Evolutionary conservation across 1,139 yeast species (phyloP).

Genomic region (Yamadazyma kanchanaburiensis): DNA sequence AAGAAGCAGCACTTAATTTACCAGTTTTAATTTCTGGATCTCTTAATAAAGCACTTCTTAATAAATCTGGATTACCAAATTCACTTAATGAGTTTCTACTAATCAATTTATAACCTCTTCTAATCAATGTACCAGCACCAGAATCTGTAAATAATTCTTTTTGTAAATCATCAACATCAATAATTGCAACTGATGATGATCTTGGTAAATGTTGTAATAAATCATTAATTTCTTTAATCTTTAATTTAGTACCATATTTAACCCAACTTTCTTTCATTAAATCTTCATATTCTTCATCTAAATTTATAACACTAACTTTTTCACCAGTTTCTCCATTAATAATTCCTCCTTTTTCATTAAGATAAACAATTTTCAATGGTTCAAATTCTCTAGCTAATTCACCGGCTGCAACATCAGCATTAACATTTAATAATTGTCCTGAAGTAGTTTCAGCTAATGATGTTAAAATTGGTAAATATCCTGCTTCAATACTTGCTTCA

Average conservation of each 20-base stretch:
- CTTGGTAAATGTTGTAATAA: slow-evolving; percentile 91
- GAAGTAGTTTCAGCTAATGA: slow-evolving; percentile 94
- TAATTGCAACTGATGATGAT: slow-evolving; percentile 96
- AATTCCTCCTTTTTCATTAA: slow-evolving; percentile 97
- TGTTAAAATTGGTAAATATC: slow-evolving; percentile 93
- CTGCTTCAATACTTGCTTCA: slow-evolving; percentile 93
- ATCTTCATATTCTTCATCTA: slow-evolving; percentile 93
- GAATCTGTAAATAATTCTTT: slow-evolving; percentile 97
- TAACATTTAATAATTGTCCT: slow-evolving; percentile 94
- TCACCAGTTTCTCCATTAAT: slow-evolving; percentile 91
- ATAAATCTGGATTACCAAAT: slow-evolving; percentile 71
- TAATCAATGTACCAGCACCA: slow-evolving; percentile 97
- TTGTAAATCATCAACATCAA: slow-evolving; percentile 90
- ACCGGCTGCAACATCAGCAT: slow-evolving; percentile 99
- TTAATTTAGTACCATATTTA: slow-evolving; percentile 95
- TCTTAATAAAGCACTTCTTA: slow-evolving; percentile 72
- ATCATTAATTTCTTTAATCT: slow-evolving; percentile 94
- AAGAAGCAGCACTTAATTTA: slow-evolving; percentile 74
- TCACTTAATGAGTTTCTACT: slow-evolving; percentile 67
- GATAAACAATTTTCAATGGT: slow-evolving; percentile 92
- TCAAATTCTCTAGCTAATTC: slow-evolving; percentile 95
- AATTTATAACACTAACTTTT: slow-evolving; percentile 82
- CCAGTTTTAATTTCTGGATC: slow-evolving; percentile 75
- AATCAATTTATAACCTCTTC: slow-evolving; percentile 91
- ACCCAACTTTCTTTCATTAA: slow-evolving; percentile 96